Percentiles rank a stretch among this genome's conserved stretches.
Conservation (phyloP, 2,329 filamentous ascomycete species). For the Monosporascus sp. region DNA sequence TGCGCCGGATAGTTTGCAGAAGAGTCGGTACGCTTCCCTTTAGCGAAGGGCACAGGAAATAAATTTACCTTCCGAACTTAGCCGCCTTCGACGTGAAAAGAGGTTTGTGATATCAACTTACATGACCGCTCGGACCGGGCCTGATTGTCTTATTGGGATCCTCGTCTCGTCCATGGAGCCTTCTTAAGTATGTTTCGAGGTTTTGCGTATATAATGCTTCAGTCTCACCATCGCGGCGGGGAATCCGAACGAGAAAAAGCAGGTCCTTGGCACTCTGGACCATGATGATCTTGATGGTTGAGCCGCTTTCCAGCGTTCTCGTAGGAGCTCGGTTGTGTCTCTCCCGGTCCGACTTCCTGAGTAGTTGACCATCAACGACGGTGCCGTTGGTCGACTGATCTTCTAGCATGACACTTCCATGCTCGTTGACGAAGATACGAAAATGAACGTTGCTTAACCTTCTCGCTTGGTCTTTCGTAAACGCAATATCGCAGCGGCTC, state of each 20-base stretch:
- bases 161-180: constrained; percentile 25
- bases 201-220: constrained; percentile 63
- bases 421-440: constrained; percentile 82
- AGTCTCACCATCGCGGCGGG: constrained; percentile 62
- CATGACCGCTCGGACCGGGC: constrained; percentile 43
- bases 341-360: constrained; percentile 45
- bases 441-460: constrained; percentile 95
- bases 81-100: constrained; percentile 4
- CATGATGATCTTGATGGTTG: constrained; percentile 64
- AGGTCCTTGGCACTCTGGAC: constrained; percentile 53
- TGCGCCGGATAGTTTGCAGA: constrained; percentile 17
- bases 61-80: constrained; percentile 22
- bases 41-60: constrained; percentile 15
- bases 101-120: constrained; percentile 18
- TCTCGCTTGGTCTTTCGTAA: constrained; percentile 60
- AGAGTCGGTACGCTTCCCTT: constrained; percentile 8
- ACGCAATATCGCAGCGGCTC: constrained; percentile 64
- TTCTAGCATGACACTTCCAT: constrained; percentile 83
- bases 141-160: constrained; percentile 39
- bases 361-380: constrained; percentile 66
- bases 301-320: constrained; percentile 66
- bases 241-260: constrained; percentile 80
- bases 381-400: constrained; percentile 97
- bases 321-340: constrained; percentile 27
- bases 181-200: constrained; percentile 58